A percentile compares a stretch with the other conserved stretches of the same genome.
Evolutionary conservation across 805 yeast species (phyloP).

Genomic region (Wickerhamiella cacticola): DNA sequence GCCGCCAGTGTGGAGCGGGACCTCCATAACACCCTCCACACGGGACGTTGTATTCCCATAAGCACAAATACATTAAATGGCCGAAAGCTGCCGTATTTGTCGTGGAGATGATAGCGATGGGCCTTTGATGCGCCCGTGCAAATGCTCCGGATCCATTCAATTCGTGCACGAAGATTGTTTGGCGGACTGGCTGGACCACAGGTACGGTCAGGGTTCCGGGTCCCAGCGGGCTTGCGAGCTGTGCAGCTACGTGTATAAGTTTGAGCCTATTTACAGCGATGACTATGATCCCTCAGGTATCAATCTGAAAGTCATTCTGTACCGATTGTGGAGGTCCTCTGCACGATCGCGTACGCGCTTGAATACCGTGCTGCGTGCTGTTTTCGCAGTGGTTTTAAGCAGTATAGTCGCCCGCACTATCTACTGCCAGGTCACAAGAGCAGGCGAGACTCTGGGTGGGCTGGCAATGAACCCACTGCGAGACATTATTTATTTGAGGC

Average conservation of each 20-base stretch:
- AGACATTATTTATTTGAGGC: not conserved
- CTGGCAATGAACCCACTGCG: not conserved
- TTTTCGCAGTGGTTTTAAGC: conserved; percentile 17
- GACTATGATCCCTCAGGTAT: conserved; percentile 47
- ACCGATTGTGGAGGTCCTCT: not conserved
- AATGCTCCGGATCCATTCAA: conserved; percentile 85
- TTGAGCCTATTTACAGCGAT: conserved; percentile 49
- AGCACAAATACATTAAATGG: no score
- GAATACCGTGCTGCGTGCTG: conserved; percentile 16
- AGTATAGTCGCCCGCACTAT: conserved; percentile 13
- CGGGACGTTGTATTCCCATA: no score
- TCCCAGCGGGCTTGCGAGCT: conserved; percentile 70
- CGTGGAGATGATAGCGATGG: conserved; percentile 78
- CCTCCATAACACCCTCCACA: no score
- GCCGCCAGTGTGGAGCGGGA: no score
- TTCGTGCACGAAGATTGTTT: conserved; percentile 89
- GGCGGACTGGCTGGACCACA: conserved; percentile 71
- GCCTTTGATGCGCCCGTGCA: conserved; percentile 85
- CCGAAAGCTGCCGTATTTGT: conserved; percentile 75
- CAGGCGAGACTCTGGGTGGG: conserved; percentile 11
- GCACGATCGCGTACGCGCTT: conserved; percentile 14
- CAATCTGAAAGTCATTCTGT: conserved; percentile 36
- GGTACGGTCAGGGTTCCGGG: conserved; percentile 36
- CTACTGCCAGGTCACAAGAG: conserved; percentile 13
- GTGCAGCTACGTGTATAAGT: conserved; percentile 64